Evolutionary conservation across 495 filamentous ascomycete genomes (phyloP).

Genomic region (Penicillium daleae): DNA sequence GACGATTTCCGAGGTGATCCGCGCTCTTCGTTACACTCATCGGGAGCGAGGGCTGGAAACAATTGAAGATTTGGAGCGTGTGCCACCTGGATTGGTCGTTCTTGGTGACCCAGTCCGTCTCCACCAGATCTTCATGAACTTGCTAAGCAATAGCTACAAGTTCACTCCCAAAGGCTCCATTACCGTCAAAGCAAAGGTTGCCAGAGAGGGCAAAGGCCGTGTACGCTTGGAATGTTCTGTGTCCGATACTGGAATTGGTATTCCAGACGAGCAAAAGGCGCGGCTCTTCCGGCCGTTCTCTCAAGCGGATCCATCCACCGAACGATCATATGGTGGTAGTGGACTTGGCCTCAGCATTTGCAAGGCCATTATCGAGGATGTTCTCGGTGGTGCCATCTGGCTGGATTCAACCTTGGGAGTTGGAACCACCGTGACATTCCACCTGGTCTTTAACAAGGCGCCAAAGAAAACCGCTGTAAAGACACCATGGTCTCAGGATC

Average conservation of each 20-base stretch:
- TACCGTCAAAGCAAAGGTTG: constrained; percentile 72
- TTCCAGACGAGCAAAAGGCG: constrained; percentile 75
- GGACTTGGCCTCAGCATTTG: constrained; percentile 91
- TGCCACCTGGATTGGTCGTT: constrained; percentile 76
- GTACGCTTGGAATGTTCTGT: constrained; percentile 82
- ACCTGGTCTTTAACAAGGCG: constrained; percentile 79
- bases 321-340: constrained; percentile 86
- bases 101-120: constrained; percentile 87
- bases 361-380: constrained; percentile 91
- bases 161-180: constrained; percentile 88
- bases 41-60: constrained; percentile 76
- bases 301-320: constrained; percentile 85
- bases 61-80: constrained; percentile 64
- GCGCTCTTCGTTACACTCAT: constrained; percentile 84
- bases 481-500: constrained; percentile 59
- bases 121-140: constrained; percentile 91
- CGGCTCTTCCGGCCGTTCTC: constrained; percentile 91
- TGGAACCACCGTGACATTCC: constrained; percentile 87
- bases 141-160: constrained; percentile 92
- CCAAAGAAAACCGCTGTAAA: constrained; percentile 58
- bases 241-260: constrained; percentile 89
- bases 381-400: constrained; percentile 81
- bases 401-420: constrained; percentile 74
- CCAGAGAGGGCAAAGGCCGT: constrained; percentile 67
- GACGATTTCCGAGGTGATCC: constrained; percentile 85